phyloP scores from a whole-genome alignment of 2,329 filamentous ascomycete genomes.

The Colletotrichum sp. region DNA sequence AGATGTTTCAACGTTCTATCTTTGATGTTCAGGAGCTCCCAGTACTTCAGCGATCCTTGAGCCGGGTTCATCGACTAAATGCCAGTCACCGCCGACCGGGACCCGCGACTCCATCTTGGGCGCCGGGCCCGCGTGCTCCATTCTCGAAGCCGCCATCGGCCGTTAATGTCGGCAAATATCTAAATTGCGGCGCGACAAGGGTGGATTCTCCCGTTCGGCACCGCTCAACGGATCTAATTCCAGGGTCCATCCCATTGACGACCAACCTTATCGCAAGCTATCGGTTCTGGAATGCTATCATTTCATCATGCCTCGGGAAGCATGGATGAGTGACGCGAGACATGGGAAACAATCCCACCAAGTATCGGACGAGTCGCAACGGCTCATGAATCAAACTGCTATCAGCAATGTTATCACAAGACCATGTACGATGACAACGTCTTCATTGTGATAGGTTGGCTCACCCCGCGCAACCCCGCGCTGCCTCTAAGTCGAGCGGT shows the following conservation, averaged over 20 bases:
- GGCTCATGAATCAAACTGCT: background rate
- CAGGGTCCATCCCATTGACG: background rate
- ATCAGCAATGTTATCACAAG: background rate
- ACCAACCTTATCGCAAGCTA: background rate
- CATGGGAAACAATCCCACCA: background rate
- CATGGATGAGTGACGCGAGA: background rate
- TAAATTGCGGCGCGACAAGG: background rate
- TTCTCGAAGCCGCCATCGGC: background rate
- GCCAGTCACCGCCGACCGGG: background rate
- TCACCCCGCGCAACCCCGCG: background rate
- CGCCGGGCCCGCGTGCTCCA: background rate
- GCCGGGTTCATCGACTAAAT: background rate
- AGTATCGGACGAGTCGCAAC: background rate
- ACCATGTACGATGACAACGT: conserved; percentile 1
- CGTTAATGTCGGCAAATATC: background rate
- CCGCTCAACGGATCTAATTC: background rate
- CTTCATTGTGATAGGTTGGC: background rate
- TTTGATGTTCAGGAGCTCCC: background rate
- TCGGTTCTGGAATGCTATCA: background rate
- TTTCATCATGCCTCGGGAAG: background rate
- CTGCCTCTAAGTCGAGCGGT: background rate
- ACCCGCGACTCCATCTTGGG: background rate
- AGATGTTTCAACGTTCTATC: background rate
- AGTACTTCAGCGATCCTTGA: background rate
- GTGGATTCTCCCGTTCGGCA: background rate